Base-by-base conservation (phyloP, 176 grass and related monocot species). In the Eleusine indica region DNA sequence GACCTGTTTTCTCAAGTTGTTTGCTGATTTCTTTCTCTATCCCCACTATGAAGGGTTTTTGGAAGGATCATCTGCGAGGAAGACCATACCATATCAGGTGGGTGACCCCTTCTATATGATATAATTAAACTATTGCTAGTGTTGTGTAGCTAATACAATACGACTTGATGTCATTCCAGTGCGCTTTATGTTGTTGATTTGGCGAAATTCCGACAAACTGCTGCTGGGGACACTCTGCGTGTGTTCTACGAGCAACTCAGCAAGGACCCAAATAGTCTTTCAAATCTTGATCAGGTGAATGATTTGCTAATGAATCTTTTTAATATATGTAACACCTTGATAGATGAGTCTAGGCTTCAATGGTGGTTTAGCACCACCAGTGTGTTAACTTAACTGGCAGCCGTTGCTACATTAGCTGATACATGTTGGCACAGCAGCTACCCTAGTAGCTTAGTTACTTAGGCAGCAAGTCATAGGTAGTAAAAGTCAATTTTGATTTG, bases 161-260 rank as follows among this genome's bases (percentile, higher is more conserved):
- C 3, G 19, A 73, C 5, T 70, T 18, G 63, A 12, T 89, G 68
- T 79, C 57, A 60, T 85, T 76, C 52, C 96, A 98, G 96, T 92
- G 96, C 96, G 37, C 85, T 98, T 66, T 98, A 98, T 82, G 96
- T 98, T 80, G 96, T 98, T 87, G 96, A 98, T 96, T 77, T 98
- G 93, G 87, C 80, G 39, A 98, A 94, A 85, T 92, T 98, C 77
- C 89, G 96, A 51, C 96, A 98, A 98, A 98, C 87, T 47, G 96
- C 96, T 52, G 77, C 96, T 85, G 96, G 96, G 72, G 96, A 98
- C 90, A 88, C 78, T 75, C 80, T 98, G 52, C 88, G 96, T 66
- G 91, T 98, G 42, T 82, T 87, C 68, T 98, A 98, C 83, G 96
- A 98, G 90, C 95, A 91, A 77, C 91, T 98, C 60, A 98, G 96